Evolutionary conservation across 371 early-diverging fungal species (phyloP), one percentile per base, ranked within the genome.

Genomic region (Basidiobolus meristosporus): DNA sequence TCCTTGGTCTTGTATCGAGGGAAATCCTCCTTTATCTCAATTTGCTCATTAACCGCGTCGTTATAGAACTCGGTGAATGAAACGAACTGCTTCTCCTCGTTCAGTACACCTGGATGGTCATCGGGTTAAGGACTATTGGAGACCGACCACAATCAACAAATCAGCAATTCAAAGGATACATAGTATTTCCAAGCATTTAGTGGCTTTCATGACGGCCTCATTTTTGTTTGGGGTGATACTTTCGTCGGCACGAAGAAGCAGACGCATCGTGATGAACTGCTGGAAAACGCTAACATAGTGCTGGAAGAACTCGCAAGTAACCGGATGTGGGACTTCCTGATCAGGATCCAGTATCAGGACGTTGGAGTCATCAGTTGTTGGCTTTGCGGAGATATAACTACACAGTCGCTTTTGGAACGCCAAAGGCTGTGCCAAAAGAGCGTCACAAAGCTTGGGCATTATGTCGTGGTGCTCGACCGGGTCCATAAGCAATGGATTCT

Each of bases 1-100:
- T 78, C 73, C 34, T 66, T 70, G 30, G 68, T 58, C 44, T 79
- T 77, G 45, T 68, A 83, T 30, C 67, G 68, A 3, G 82, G 79
- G 39, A 74, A 81, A 41, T 86, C 87, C 31, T 82, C 82, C 43
- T 81, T 82, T 37, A 82, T 73, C 30, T 82, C 82, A 14, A 83
- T 47, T 7, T 60, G 54, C 23, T 75, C 82, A 44, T 82, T 82
- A 15, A 86, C 61, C 0, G 68, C 54, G 18, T 65, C 70, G 44
- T 81, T 83, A 51, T 86, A 86, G 42, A 85, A 86, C 4, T 56
- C 60, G 2, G 64, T 52, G 35, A 64, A 73, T 0, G 57, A 42
- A 10, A 71, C 55, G 22, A 65, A 46, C 15, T 48, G 40, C n/a
- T 52, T 42, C 10, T 53, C 15, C 34, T 67, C 63, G 41, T 77